These are phyloP conservation scores for Lecanicillium sp. DNA, from an alignment of 2,329 filamentous ascomycete species.

Conservation along the genomic window DNA sequence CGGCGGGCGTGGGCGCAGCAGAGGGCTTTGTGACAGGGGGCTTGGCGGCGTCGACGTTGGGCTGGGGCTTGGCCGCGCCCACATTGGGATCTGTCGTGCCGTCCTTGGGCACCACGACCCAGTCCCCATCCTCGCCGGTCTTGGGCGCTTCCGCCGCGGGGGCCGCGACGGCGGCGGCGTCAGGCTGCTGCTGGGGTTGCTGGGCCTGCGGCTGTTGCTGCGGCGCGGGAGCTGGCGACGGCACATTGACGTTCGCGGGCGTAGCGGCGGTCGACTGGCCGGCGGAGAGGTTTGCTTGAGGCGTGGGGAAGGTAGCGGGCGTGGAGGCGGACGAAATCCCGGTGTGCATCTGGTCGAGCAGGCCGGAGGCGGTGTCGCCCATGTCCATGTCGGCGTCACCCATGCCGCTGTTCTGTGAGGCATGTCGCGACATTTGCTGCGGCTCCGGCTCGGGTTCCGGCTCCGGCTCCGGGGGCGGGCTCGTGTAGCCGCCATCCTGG, in stretches of 20 bases:
- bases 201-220: too few species aligned
- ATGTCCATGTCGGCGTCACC: conserved; percentile 57
- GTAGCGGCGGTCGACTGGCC: conserved; percentile 52
- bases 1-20: conserved; percentile 38
- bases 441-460: conserved; percentile 25
- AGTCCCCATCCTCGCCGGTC: conserved; percentile 52
- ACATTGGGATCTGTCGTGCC: conserved; percentile 26
- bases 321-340: conserved; percentile 56
- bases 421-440: conserved; percentile 44
- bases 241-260: conserved; percentile 42
- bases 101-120: conserved; percentile 68
- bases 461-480: conserved; percentile 45
- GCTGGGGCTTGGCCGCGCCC: conserved; percentile 19
- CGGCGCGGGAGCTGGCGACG: conserved; percentile 37
- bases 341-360: conserved; percentile 64
- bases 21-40: conserved; percentile 33
- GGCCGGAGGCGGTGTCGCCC: conserved; percentile 56
- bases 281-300: conserved; percentile 52
- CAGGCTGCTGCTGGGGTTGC: too few species aligned
- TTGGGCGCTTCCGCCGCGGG: conserved; percentile 13
- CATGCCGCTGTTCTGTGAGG: conserved; percentile 48
- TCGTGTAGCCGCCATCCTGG: conserved; percentile 71
- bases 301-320: conserved; percentile 54
- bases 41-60: conserved; percentile 20
- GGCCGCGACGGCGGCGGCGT: conserved; percentile 40